Base-by-base conservation (phyloP, 2,329 filamentous ascomycete species). In the Podosphaera xanthii region DNA sequence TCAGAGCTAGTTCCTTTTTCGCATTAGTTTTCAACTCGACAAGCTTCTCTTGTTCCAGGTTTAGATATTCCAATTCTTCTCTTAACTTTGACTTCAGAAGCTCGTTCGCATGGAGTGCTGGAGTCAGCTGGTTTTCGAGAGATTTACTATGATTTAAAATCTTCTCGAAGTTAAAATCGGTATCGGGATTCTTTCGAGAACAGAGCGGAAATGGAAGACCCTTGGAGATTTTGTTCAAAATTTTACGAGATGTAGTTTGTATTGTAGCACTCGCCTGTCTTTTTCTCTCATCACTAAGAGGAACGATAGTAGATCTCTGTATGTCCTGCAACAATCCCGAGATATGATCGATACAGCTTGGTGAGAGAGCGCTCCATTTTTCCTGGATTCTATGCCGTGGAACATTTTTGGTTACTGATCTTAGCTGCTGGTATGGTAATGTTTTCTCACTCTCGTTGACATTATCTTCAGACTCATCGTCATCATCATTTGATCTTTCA, bases 141-240 rank as follows among this genome's bases (percentile, higher is more conserved):
- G 70, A 70, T 60, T 74, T 71, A 62, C 79, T 79, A n/a, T 76
- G 76, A 64, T 82, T 77, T 7, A 83, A 71, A 12, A 82, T 76
- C 64, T 75, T 77, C 67, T 87, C 83, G 62, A 82, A 82, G 65
- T 84, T 77, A 54, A 87, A 78, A 66, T 84, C 80, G 35, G 75
- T 72, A 52, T 77, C 77, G 57, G 79, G 74, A 14, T 74, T 72
- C 6, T 71, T 74, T 58, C 70, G 70, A 49, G 70, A 70, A 2
- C 76, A 73, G 0, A 79, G 80, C 0, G 84, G 84, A 66, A 87
- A 86, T n/a, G 82, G 82, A 58, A 85, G 73, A 9, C 78, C 79
- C 40, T 75, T 76, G 14, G 73, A 69, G 4, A 87, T 71, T 65
- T 82, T 83, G 55, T 73, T 75, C 42, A 76, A 70, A 40, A 87